Conservation (phyloP, 805 yeast species). For the Komagataella mondaviorum region DNA sequence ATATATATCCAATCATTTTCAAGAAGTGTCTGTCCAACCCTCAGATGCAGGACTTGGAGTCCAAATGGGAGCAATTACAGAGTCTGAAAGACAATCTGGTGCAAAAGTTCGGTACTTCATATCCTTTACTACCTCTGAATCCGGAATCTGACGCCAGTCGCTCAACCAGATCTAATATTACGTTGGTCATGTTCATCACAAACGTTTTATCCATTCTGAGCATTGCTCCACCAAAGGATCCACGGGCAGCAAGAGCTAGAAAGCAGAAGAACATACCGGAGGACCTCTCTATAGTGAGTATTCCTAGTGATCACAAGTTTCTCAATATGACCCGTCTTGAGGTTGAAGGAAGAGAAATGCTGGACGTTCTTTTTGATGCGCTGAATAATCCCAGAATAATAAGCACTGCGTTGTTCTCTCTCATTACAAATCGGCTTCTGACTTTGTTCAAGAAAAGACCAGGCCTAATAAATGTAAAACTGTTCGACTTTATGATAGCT, state of each 20-base stretch:
- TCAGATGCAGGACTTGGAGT: slow-evolving; percentile 9
- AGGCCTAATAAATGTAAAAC: slow-evolving; percentile 34
- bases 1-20: slow-evolving; percentile 29
- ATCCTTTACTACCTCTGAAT: slow-evolving; percentile 36
- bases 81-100: slow-evolving; percentile 46
- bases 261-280: slow-evolving; percentile 1
- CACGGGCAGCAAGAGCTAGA: slow-evolving; percentile 8
- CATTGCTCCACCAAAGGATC: slow-evolving; percentile 25
- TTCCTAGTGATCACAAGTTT: slow-evolving; percentile 50
- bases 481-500: slow-evolving; percentile 43
- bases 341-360: slow-evolving; percentile 54
- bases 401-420: slow-evolving; percentile 47
- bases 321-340: slow-evolving; percentile 42
- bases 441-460: slow-evolving; percentile 57
- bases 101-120: slow-evolving; percentile 43
- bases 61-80: slow-evolving; percentile 42
- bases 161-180: slow-evolving; percentile 47
- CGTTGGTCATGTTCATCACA: slow-evolving; percentile 63
- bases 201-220: slow-evolving; percentile 42
- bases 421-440: slow-evolving; percentile 52
- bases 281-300: slow-evolving; percentile 35
- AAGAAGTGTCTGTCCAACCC: slow-evolving; percentile 31
- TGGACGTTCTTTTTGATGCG: slow-evolving; percentile 50
- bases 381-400: slow-evolving; percentile 42
- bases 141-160: slow-evolving; percentile 36